A percentile compares a stretch with the other conserved stretches of the same genome.
phyloP scores from a whole-genome alignment of 1,284 basidiomycete species.

The Pascua guehoae region DNA sequence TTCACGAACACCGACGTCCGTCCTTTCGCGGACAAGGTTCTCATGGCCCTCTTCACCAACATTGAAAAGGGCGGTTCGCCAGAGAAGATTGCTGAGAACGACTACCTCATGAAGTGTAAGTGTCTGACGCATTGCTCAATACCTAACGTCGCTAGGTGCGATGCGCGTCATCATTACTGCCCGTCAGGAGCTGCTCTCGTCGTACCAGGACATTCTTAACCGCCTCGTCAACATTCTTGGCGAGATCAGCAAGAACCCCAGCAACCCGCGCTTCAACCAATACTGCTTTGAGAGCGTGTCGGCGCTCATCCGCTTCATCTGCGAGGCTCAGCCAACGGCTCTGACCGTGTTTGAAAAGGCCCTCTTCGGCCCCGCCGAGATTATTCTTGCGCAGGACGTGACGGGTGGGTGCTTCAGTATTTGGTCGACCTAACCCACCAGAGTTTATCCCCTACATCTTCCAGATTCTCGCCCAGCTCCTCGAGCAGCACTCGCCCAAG shows the following conservation, averaged over 20 bases:
- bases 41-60: slow-evolving; percentile 73
- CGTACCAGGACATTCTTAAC: slow-evolving; percentile 64
- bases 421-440: slow-evolving; percentile 36
- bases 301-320: slow-evolving; percentile 82
- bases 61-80: slow-evolving; percentile 79
- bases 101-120: slow-evolving; percentile 95
- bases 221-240: slow-evolving; percentile 78
- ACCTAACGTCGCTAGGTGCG: slow-evolving; percentile 57
- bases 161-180: slow-evolving; percentile 93
- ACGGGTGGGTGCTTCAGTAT: slow-evolving; percentile 67
- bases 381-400: slow-evolving; percentile 87
- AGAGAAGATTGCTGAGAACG: slow-evolving; percentile 95
- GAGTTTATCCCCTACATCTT: slow-evolving; percentile 98
- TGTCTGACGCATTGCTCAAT: slow-evolving; percentile 2
- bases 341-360: slow-evolving; percentile 73
- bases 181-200: slow-evolving; percentile 68
- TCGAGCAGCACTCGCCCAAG: slow-evolving; percentile 67
- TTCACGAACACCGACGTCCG: slow-evolving; percentile 83
- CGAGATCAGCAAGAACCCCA: slow-evolving; percentile 89
- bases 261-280: slow-evolving; percentile 96
- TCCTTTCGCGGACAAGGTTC: slow-evolving; percentile 70
- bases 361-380: slow-evolving; percentile 83
- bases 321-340: slow-evolving; percentile 63
- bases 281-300: slow-evolving; percentile 95
- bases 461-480: slow-evolving; percentile 93